phyloP scores from a whole-genome alignment of 2,329 filamentous ascomycete genomes.

The Fusarium continuum region DNA sequence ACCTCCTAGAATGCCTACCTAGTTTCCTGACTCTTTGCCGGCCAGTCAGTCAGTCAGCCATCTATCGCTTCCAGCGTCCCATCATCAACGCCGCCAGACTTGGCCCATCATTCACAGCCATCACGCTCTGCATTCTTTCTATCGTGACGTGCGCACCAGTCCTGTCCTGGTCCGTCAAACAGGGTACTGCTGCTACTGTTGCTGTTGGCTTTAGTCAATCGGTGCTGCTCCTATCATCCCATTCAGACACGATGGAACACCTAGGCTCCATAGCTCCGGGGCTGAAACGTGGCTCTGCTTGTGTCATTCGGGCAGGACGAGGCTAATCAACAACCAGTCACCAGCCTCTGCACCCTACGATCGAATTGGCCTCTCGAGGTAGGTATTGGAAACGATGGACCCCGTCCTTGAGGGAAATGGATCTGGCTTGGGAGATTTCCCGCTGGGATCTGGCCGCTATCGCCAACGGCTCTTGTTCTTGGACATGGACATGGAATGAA shows the following conservation, averaged over 20 bases:
- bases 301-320: constrained; percentile 34
- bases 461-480: constrained; percentile 12
- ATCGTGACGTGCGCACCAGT: constrained; percentile 36
- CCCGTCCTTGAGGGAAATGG: neutral
- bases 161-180: constrained; percentile 31
- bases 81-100: constrained; percentile 4
- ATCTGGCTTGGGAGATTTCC: constrained; percentile 25
- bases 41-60: neutral
- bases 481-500: constrained; percentile 7
- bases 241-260: constrained; percentile 22
- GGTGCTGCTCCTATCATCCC: constrained; percentile 14
- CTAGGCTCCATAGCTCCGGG: constrained; percentile 32
- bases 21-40: constrained; percentile 11
- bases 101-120: constrained; percentile 8
- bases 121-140: constrained; percentile 5
- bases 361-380: constrained; percentile 2
- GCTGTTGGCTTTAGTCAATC: constrained; percentile 5
- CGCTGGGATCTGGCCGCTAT: constrained; percentile 24
- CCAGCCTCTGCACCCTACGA: constrained; percentile 5
- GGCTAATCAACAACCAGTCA: constrained; percentile 20
- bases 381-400: neutral
- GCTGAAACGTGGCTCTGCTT: constrained; percentile 43
- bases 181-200: constrained; percentile 24
- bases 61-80: neutral
- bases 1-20: too few relatives aligned